Conservation (phyloP, 140 eudicot species). For the Stevia rebaudiana region DNA sequence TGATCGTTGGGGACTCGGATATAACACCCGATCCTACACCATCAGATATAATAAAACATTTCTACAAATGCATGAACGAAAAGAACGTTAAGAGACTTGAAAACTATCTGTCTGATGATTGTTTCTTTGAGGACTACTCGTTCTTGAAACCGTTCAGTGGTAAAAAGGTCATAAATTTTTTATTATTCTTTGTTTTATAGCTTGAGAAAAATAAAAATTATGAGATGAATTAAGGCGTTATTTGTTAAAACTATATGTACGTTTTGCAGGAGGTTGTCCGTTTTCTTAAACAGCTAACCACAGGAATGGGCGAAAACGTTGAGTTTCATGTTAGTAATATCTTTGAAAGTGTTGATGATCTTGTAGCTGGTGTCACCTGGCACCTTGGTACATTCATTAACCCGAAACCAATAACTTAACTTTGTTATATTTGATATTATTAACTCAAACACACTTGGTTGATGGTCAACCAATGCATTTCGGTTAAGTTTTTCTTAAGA, state of each 20-base stretch:
- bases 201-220: background rate
- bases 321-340: constrained; percentile 48
- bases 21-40: constrained; percentile 28
- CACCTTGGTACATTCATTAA: constrained; percentile 54
- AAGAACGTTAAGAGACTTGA: constrained; percentile 45
- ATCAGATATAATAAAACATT: constrained; percentile 44
- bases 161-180: constrained; percentile 47
- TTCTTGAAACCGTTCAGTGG: constrained; percentile 68
- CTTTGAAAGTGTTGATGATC: constrained; percentile 49
- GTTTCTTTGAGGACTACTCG: constrained; percentile 62
- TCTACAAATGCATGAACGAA: constrained; percentile 58
- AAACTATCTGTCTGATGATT: constrained; percentile 46
- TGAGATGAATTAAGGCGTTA: background rate
- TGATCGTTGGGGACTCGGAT: background rate
- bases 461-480: too few species aligned
- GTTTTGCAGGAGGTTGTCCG: constrained; percentile 52
- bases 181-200: background rate
- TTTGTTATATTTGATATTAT: background rate
- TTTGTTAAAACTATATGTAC: background rate
- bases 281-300: constrained; percentile 47
- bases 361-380: constrained; percentile 53
- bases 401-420: background rate
- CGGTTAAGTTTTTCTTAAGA: too few species aligned
- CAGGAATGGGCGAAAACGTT: constrained; percentile 58
- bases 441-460: background rate